Conservation (phyloP, 2,329 filamentous ascomycete genomes). For the Diaporthe sp. region DNA sequence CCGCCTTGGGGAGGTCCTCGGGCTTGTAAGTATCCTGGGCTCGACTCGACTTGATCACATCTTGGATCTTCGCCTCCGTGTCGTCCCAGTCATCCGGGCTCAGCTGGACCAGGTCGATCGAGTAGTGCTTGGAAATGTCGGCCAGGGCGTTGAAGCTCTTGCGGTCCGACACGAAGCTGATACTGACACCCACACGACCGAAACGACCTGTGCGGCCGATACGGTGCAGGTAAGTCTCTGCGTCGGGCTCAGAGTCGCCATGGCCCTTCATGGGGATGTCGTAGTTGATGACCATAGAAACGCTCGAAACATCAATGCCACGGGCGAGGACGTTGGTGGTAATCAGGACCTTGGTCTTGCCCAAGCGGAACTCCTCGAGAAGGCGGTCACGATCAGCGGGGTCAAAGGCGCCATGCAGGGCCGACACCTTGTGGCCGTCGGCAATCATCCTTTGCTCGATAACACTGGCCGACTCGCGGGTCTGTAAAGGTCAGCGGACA, state of each 20-base stretch:
- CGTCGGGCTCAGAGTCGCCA: slow-evolving; percentile 85
- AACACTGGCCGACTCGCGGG: slow-evolving; percentile 83
- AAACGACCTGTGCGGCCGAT: slow-evolving; percentile 98
- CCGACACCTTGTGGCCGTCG: slow-evolving; percentile 92
- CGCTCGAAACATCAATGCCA: slow-evolving; percentile 90
- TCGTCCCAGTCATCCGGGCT: slow-evolving; percentile 91
- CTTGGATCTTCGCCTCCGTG: slow-evolving; percentile 85
- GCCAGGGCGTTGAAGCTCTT: slow-evolving; percentile 83
- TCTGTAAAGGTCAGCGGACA: slow-evolving; percentile 60
- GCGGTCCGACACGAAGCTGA: slow-evolving; percentile 92
- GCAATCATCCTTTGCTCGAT: slow-evolving; percentile 87
- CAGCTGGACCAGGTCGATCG: slow-evolving; percentile 82
- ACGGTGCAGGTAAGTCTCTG: slow-evolving; percentile 96
- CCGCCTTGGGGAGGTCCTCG: slow-evolving; percentile 32
- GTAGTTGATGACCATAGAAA: slow-evolving; percentile 99
- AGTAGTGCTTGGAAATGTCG: slow-evolving; percentile 83
- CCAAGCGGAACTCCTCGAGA: slow-evolving; percentile 86
- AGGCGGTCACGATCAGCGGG: slow-evolving; percentile 84
- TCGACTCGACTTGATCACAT: slow-evolving; percentile 78
- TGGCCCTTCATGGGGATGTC: slow-evolving; percentile 81
- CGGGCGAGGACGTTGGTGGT: slow-evolving; percentile 97
- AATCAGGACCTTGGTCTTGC: slow-evolving; percentile 93
- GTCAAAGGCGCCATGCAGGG: slow-evolving; percentile 89
- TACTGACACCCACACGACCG: slow-evolving; percentile 93
- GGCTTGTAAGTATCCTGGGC: slow-evolving; percentile 66